These are phyloP conservation scores for Mycosphaerella sp. DNA, from an alignment of 2,329 filamentous ascomycete species.

Conservation along the genomic window DNA sequence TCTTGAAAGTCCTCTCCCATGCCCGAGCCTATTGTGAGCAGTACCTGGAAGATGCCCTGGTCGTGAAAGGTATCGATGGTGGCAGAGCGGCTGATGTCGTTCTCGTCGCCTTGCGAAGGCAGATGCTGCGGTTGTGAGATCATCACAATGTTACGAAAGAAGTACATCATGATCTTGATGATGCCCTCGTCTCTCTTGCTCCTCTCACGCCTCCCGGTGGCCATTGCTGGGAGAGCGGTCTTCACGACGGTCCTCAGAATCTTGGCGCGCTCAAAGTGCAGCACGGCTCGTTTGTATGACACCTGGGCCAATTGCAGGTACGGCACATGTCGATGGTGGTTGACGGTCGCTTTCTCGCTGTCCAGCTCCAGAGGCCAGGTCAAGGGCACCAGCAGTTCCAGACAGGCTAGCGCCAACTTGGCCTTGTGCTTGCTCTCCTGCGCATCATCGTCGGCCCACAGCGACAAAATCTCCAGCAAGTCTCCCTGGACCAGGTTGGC, in stretches of 20 bases:
- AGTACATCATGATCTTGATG: constrained; percentile 82
- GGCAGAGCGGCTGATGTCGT: constrained; percentile 78
- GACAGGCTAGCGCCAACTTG: constrained; percentile 72
- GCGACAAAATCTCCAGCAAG: constrained; percentile 77
- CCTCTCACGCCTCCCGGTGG: constrained; percentile 66
- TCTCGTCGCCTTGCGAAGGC: constrained; percentile 78
- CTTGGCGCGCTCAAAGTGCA: constrained; percentile 71
- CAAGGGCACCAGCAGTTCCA: constrained; percentile 84
- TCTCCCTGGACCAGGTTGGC: constrained; percentile 89
- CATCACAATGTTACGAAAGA: constrained; percentile 81
- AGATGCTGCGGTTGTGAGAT: constrained; percentile 68
- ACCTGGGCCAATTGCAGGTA: constrained; percentile 84
- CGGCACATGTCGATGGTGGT: constrained; percentile 86
- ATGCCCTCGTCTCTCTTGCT: constrained; percentile 79
- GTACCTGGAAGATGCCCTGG: constrained; percentile 80
- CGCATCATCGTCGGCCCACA: constrained; percentile 69
- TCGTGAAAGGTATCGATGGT: constrained; percentile 83
- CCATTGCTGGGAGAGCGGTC: constrained; percentile 79
- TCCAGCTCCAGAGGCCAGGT: constrained; percentile 89
- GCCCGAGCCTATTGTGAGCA: constrained; percentile 83
- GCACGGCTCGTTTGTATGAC: constrained; percentile 78
- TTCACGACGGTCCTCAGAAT: constrained; percentile 77
- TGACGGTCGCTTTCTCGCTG: constrained; percentile 74
- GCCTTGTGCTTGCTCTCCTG: constrained; percentile 68
- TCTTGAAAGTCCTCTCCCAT: constrained; percentile 89